These are phyloP conservation scores for Heterobasidion irregulare DNA, from an alignment of 1,284 basidiomycete genomes.

Conservation along the genomic window DNA sequence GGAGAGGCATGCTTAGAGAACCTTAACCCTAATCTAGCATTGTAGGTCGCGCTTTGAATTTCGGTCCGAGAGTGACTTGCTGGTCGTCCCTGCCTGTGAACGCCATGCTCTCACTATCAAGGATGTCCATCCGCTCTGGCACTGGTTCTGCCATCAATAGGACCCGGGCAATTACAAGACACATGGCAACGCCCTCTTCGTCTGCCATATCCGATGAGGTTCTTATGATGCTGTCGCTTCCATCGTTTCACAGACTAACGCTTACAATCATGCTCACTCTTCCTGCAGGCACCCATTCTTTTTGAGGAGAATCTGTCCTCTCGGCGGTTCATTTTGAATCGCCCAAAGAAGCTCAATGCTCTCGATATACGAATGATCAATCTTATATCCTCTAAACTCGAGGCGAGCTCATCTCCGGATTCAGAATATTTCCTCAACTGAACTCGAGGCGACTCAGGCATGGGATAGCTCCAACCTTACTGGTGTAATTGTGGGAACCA, in stretches of 20 bases:
- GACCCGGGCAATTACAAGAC: constrained; percentile 47
- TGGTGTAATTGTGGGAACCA: constrained; percentile 72
- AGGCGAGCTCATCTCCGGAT: constrained; percentile 36
- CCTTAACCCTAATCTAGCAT: not conserved
- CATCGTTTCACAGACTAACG: not conserved
- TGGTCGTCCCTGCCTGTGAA: no score
- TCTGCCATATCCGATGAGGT: constrained; percentile 1
- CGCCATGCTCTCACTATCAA: constrained; percentile 20
- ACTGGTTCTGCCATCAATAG: constrained; percentile 32
- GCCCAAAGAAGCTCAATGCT: constrained; percentile 81
- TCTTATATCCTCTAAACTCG: constrained; percentile 62
- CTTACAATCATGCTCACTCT: not conserved
- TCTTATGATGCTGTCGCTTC: not conserved
- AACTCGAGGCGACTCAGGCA: not conserved
- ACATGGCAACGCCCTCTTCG: constrained; percentile 41
- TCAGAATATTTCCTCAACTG: no score
- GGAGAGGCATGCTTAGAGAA: constrained; percentile 13
- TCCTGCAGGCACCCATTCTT: constrained; percentile 45
- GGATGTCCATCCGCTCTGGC: constrained; percentile 34
- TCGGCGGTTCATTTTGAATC: constrained; percentile 74
- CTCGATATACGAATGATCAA: constrained; percentile 81
- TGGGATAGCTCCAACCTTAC: constrained; percentile 74
- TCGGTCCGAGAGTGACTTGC: not conserved
- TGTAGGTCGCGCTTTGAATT: not conserved
- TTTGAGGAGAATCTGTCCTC: constrained; percentile 61